These are phyloP conservation scores for Yarrowia yakushimensis DNA, from an alignment of 805 yeast species.

Conservation along the genomic window DNA sequence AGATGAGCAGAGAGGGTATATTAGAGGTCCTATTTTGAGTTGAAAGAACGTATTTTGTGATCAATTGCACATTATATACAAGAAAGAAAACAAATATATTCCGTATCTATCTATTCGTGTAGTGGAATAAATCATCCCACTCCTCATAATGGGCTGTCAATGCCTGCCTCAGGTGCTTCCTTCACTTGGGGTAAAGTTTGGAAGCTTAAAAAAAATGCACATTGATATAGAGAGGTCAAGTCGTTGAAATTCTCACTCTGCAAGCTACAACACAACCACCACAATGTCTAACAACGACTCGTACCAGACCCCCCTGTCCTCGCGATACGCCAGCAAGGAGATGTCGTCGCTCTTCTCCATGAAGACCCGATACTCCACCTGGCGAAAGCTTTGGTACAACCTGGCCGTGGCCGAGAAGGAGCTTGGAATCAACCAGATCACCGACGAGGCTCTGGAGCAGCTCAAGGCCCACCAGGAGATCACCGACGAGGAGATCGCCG, in stretches of 20 bases:
- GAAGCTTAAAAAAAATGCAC: constrained; percentile 20
- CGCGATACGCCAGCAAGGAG: constrained; percentile 96
- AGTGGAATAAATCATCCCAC: background rate
- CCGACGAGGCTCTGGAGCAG: constrained; percentile 88
- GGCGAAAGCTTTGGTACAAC: constrained; percentile 97
- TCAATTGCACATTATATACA: background rate
- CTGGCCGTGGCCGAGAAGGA: constrained; percentile 94
- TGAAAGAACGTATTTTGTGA: background rate
- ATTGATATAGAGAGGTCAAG: background rate
- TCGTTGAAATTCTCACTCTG: background rate
- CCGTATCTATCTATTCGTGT: no score
- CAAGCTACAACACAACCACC: background rate
- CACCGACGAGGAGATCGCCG: constrained; percentile 88
- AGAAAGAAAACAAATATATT: no score
- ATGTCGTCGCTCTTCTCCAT: constrained; percentile 91
- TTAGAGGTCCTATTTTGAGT: background rate
- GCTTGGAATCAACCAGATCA: constrained; percentile 77
- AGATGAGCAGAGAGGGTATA: background rate
- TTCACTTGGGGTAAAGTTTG: constrained; percentile 2
- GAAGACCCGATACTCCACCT: constrained; percentile 92
- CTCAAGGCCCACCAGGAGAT: constrained; percentile 73
- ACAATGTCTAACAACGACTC: constrained; percentile 50
- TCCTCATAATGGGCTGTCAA: background rate
- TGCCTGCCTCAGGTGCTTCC: background rate
- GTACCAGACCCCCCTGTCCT: constrained; percentile 88